phyloP scores from a whole-genome alignment of 306 rosid species.

The Leucaena leucocephala region DNA sequence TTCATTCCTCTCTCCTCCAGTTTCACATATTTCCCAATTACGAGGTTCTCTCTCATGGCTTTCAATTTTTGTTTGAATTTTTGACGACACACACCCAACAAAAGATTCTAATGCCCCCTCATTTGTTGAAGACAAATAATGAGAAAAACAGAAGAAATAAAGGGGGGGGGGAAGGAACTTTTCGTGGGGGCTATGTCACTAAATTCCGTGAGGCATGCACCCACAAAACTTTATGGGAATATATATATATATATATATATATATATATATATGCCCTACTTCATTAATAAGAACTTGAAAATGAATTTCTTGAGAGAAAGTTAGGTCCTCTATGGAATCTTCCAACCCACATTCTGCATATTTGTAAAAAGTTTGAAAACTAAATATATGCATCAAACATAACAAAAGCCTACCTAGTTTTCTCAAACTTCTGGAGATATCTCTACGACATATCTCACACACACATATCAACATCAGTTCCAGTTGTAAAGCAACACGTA shows the following conservation, averaged over 20 bases:
- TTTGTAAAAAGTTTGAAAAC: slow-evolving; percentile 42
- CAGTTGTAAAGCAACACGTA: slow-evolving; percentile 22
- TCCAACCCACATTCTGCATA: slow-evolving; percentile 22
- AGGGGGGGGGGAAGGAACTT: slow-evolving; percentile 4
- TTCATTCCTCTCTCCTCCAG: neutral
- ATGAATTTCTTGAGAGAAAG: slow-evolving; percentile 45
- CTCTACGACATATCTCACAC: slow-evolving; percentile 2
- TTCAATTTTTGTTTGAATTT: slow-evolving; percentile 55
- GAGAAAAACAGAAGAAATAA: neutral
- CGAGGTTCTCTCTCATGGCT: slow-evolving; percentile 7
- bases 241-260: too few relatives aligned
- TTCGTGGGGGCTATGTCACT: slow-evolving; percentile 34
- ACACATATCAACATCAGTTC: slow-evolving; percentile 21
- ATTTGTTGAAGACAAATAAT: neutral
- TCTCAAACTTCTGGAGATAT: slow-evolving; percentile 16
- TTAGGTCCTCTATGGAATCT: slow-evolving; percentile 35
- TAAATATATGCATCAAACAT: slow-evolving; percentile 6
- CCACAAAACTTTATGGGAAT: slow-evolving; percentile 36
- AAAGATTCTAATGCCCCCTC: slow-evolving; percentile 34
- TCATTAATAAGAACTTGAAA: slow-evolving; percentile 7
- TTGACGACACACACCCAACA: slow-evolving; percentile 49
- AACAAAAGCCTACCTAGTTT: slow-evolving; percentile 1
- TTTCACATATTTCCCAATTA: slow-evolving; percentile 6
- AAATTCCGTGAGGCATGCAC: slow-evolving; percentile 43
- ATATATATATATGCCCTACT: neutral